phyloP scores from a whole-genome alignment of 2,329 filamentous ascomycete genomes.

The Didymella arachidicola region DNA sequence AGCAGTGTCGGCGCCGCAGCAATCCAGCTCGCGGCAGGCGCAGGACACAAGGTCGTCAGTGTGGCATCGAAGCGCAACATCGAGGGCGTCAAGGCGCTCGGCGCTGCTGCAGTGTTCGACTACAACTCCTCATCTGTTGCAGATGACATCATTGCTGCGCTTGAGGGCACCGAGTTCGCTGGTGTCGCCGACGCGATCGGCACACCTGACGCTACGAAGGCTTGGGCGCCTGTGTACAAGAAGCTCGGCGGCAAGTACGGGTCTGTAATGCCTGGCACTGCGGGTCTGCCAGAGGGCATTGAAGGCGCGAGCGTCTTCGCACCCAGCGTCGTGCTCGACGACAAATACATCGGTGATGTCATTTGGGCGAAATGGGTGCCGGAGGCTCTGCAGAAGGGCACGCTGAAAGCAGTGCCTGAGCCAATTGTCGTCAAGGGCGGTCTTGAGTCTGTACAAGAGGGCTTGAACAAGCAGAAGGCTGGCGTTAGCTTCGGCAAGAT shows the following conservation, averaged over 20 bases:
- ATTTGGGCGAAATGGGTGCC: slow-evolving; percentile 47
- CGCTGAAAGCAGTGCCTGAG: slow-evolving; percentile 42
- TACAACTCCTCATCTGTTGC: slow-evolving; percentile 43
- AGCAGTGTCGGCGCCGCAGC: slow-evolving; percentile 53
- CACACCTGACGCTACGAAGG: slow-evolving; percentile 29
- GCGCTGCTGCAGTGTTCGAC: slow-evolving; percentile 43
- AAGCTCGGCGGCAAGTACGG: slow-evolving; percentile 43
- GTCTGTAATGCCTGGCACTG: slow-evolving; percentile 30
- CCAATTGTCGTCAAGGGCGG: slow-evolving; percentile 42
- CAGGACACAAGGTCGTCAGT: slow-evolving; percentile 53
- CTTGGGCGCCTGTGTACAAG: slow-evolving; percentile 40
- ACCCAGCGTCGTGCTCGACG: slow-evolving; percentile 27
- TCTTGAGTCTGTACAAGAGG: slow-evolving; percentile 40
- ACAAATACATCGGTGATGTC: slow-evolving; percentile 42
- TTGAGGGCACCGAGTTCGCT: slow-evolving; percentile 52
- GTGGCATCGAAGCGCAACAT: slow-evolving; percentile 49
- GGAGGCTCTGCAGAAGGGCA: slow-evolving; percentile 41
- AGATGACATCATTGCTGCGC: slow-evolving; percentile 51
- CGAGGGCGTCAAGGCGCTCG: slow-evolving; percentile 38
- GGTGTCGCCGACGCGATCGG: slow-evolving; percentile 54
- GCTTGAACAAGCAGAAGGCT: slow-evolving; percentile 37
- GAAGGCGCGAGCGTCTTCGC: slow-evolving; percentile 37
- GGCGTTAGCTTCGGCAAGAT: slow-evolving; percentile 48
- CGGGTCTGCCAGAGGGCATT: slow-evolving; percentile 39
- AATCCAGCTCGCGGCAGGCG: slow-evolving; percentile 54